A percentile compares a stretch with the other conserved stretches of the same genome.
Evolutionary conservation across 169 alveolate species (phyloP).

Genomic region (Cryptosporidium bovis): DNA sequence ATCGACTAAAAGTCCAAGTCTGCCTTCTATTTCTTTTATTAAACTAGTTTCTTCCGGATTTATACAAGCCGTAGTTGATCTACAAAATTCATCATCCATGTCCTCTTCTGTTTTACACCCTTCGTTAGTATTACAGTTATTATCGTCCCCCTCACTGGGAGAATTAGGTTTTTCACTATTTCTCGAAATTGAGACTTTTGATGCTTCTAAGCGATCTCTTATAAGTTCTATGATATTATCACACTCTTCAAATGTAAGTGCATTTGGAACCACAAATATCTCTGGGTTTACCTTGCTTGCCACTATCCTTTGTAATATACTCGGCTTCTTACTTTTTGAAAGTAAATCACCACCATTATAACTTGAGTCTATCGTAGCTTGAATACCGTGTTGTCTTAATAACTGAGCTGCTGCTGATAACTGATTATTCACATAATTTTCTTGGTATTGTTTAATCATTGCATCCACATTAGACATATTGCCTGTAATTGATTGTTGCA

Average conservation of each 20-base stretch:
- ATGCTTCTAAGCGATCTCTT: slow-evolving; percentile 37
- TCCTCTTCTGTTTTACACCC: not conserved
- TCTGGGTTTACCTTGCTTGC: slow-evolving; percentile 67
- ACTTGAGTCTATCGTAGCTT: slow-evolving; percentile 18
- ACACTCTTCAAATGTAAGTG: slow-evolving; percentile 38
- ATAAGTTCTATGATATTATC: slow-evolving; percentile 19
- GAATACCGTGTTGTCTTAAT: slow-evolving; percentile 72
- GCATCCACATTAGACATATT: slow-evolving; percentile 30
- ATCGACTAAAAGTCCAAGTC: slow-evolving; percentile 66
- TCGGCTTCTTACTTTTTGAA: slow-evolving; percentile 23
- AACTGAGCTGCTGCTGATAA: slow-evolving; percentile 64
- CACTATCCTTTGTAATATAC: slow-evolving; percentile 50
- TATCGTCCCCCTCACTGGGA: not conserved
- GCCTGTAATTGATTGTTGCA: slow-evolving; percentile 1
- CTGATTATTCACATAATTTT: slow-evolving; percentile 31
- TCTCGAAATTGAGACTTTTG: slow-evolving; percentile 49
- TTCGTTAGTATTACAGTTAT: not conserved
- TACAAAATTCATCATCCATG: slow-evolving; percentile 33
- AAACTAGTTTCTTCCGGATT: slow-evolving; percentile 57
- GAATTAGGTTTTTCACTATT: not conserved
- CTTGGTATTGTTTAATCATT: slow-evolving; percentile 60
- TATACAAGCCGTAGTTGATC: slow-evolving; percentile 57
- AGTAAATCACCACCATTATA: slow-evolving; percentile 28
- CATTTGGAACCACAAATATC: slow-evolving; percentile 60
- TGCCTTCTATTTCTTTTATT: slow-evolving; percentile 44